Conservation (phyloP, 2,329 filamentous ascomycete genomes). For the Colletotrichum theobromicola region DNA sequence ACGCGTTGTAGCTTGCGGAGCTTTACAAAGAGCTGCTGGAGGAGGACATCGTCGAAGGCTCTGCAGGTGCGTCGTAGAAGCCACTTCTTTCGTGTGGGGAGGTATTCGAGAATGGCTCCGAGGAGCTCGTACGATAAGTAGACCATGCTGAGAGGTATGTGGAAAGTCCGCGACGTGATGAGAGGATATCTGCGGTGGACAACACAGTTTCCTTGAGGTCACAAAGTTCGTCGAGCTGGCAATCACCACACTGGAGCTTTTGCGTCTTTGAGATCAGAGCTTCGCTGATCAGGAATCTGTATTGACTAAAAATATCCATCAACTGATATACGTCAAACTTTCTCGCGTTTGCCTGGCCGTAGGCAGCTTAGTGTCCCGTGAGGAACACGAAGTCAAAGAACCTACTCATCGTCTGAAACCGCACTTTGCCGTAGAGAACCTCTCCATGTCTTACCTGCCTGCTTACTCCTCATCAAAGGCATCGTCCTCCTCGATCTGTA, state of each 20-base stretch:
- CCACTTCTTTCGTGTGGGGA: background rate
- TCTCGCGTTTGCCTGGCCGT: background rate
- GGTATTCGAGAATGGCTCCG: background rate
- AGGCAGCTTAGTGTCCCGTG: background rate
- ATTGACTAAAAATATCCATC: background rate
- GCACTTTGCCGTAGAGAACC: accelerated
- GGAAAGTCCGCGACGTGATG: background rate
- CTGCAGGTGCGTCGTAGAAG: background rate
- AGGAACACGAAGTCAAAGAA: background rate
- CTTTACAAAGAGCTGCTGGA: background rate
- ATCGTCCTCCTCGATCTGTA: slow-evolving; percentile 9
- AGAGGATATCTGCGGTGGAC: background rate
- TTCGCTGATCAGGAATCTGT: background rate
- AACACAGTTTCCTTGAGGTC: background rate
- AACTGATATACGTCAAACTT: background rate
- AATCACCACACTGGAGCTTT: background rate
- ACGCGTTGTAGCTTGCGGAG: background rate
- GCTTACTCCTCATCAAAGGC: background rate
- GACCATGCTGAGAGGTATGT: background rate
- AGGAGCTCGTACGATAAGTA: background rate
- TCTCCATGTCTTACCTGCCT: background rate
- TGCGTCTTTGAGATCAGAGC: background rate
- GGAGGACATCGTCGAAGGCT: background rate
- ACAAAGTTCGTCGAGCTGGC: background rate
- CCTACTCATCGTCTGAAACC: background rate